Evolutionary conservation across 345 rosid species (phyloP).

Genomic region (Citrus mangshanensis): DNA sequence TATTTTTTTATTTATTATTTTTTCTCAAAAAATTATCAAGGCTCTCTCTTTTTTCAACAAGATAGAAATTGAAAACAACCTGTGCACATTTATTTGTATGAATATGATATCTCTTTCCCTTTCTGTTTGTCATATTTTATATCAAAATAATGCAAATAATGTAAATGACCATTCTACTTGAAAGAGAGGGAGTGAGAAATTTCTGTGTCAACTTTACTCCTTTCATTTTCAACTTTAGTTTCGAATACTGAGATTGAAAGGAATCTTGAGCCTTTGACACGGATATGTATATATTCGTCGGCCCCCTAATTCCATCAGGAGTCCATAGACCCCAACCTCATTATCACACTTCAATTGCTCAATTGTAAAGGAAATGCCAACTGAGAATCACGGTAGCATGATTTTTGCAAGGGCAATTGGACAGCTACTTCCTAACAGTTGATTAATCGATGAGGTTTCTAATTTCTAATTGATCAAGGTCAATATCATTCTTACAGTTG

Average conservation of each 20-base stretch:
- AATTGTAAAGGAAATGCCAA: background rate
- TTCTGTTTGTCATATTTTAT: background rate
- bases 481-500: background rate
- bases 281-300: background rate
- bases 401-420: background rate
- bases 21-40: background rate
- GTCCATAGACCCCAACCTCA: background rate
- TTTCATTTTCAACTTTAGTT: background rate
- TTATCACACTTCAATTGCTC: background rate
- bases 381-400: background rate
- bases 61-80: background rate
- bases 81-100: background rate
- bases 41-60: background rate
- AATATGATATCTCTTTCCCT: background rate
- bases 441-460: background rate
- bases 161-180: background rate
- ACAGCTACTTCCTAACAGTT: too few species aligned
- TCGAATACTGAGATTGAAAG: constrained; percentile 1
- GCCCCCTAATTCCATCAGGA: too few species aligned
- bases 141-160: background rate
- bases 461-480: background rate
- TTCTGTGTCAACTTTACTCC: background rate
- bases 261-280: background rate
- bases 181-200: background rate
- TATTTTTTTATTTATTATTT: background rate